phyloP scores from a whole-genome alignment of 2,329 filamentous ascomycete species.

The Metarhizium brunneum region DNA sequence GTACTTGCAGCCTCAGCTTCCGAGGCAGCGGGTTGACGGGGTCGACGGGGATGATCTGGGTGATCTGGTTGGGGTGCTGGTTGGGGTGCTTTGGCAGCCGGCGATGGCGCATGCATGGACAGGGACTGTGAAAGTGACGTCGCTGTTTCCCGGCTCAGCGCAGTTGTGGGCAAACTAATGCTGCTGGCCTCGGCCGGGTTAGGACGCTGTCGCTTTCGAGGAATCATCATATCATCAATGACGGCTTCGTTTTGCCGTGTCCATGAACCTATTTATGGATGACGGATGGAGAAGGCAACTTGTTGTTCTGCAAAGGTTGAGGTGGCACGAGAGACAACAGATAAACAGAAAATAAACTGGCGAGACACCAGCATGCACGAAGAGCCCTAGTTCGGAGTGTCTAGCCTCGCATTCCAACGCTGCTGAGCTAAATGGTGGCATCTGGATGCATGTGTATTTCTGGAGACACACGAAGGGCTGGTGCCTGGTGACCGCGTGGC shows the following conservation, averaged over 20 bases:
- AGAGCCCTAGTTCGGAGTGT: neutral
- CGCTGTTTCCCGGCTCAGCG: constrained; percentile 9
- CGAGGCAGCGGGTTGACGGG: neutral
- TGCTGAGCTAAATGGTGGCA: neutral
- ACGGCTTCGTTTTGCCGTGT: neutral
- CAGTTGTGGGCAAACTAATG: constrained; percentile 9
- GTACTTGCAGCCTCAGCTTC: neutral
- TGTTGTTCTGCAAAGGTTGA: neutral
- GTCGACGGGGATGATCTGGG: too few relatives aligned
- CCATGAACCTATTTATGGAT: neutral
- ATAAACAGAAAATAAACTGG: too few relatives aligned
- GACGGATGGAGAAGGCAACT: neutral
- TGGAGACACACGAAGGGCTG: neutral
- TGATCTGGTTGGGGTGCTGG: neutral
- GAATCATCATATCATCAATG: constrained; percentile 16
- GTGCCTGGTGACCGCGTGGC: neutral
- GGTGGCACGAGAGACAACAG: neutral
- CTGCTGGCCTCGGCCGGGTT: constrained; percentile 16
- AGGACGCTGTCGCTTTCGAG: constrained; percentile 24
- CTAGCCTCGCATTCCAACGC: neutral
- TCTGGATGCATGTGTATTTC: neutral
- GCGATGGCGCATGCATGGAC: neutral
- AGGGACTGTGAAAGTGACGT: constrained; percentile 3
- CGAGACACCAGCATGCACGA: neutral
- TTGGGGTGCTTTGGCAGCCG: constrained; percentile 4